Conservation (phyloP, 2,329 filamentous ascomycete genomes). For the Pseudocercospora fijiensis region DNA sequence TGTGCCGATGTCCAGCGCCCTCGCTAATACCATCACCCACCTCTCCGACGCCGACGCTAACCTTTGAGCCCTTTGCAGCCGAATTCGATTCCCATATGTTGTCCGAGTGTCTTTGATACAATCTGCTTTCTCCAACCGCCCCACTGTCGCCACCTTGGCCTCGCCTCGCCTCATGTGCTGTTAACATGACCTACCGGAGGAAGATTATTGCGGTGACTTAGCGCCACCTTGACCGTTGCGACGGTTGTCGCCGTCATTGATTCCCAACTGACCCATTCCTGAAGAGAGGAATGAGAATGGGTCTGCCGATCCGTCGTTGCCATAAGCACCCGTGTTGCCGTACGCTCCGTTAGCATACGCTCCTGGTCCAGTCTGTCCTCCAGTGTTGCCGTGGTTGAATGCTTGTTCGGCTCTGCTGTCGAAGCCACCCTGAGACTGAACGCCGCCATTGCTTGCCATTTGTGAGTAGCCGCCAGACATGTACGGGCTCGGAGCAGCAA, state of each 20-base stretch:
- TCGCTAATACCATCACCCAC: constrained; percentile 30
- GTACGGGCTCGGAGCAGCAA: constrained; percentile 77
- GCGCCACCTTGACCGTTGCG: constrained; percentile 42
- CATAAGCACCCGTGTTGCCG: constrained; percentile 42
- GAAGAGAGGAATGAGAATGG: constrained; percentile 77
- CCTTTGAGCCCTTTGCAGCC: constrained; percentile 25
- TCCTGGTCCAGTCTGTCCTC: constrained; percentile 64
- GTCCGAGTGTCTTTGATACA: constrained; percentile 27
- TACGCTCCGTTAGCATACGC: constrained; percentile 63
- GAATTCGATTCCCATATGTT: constrained; percentile 32
- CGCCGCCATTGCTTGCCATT: constrained; percentile 62
- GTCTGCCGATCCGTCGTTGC: constrained; percentile 62
- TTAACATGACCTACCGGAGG: neutral
- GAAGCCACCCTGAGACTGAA: constrained; percentile 72
- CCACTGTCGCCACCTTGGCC: neutral
- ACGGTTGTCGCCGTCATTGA: constrained; percentile 56
- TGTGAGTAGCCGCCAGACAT: constrained; percentile 72
- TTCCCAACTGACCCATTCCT: constrained; percentile 69
- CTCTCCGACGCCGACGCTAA: constrained; percentile 31
- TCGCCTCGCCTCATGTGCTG: neutral
- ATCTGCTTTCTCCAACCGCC: constrained; percentile 16
- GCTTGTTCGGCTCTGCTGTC: constrained; percentile 93
- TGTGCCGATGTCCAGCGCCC: constrained; percentile 22
- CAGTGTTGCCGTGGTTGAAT: constrained; percentile 74
- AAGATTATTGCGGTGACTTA: constrained; percentile 38